Evolutionary conservation across 2,329 filamentous ascomycete species (phyloP).

Genomic region (Colletotrichum lupini): DNA sequence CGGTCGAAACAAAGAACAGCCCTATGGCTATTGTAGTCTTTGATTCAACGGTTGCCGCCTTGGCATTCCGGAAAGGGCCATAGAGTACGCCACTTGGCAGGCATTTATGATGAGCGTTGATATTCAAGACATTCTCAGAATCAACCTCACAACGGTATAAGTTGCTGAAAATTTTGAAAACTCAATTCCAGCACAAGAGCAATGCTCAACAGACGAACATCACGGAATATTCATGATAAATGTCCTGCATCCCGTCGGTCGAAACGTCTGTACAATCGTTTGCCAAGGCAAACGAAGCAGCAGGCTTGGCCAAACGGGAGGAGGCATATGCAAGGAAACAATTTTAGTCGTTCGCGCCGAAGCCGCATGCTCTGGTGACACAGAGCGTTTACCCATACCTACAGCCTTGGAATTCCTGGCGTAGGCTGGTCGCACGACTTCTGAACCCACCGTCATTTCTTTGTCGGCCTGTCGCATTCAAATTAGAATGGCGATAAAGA

Average conservation of each 20-base stretch:
- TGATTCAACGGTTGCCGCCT: slow-evolving; percentile 19
- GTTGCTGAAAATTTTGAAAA: neutral
- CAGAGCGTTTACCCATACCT: neutral
- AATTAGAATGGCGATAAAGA: slow-evolving; percentile 32
- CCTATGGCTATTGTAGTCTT: neutral
- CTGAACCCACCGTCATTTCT: slow-evolving; percentile 1
- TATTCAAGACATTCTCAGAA: neutral
- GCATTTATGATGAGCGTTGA: neutral
- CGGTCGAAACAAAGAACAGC: neutral
- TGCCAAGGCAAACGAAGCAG: neutral
- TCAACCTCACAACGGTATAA: neutral
- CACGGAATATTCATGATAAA: neutral
- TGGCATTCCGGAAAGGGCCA: slow-evolving; percentile 17
- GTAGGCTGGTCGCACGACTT: neutral
- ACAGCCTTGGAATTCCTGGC: neutral
- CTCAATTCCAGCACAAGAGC: too few species aligned
- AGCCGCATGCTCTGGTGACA: slow-evolving; percentile 3
- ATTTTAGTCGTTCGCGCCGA: neutral
- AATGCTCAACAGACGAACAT: neutral
- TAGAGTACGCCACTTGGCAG: neutral
- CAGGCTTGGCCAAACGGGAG: slow-evolving; percentile 1
- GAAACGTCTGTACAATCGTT: neutral
- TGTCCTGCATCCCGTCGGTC: neutral
- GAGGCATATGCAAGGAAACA: neutral
- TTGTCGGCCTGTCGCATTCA: slow-evolving; percentile 25